Evolutionary conservation across 371 early-diverging fungal species (phyloP).

Genomic region (Syncephalastrum monosporum): DNA sequence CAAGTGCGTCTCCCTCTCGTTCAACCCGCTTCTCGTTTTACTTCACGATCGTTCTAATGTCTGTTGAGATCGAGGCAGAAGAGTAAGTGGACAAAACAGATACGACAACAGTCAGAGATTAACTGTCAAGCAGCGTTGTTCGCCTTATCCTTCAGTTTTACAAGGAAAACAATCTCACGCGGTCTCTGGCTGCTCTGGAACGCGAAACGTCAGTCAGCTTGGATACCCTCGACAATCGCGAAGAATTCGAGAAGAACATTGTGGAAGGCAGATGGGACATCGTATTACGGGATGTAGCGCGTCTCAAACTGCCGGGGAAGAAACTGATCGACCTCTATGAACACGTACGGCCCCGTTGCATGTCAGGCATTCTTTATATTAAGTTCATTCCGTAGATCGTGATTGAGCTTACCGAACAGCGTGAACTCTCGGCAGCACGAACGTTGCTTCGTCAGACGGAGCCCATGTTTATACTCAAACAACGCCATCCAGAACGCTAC

Average conservation of each 20-base stretch:
- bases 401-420: constrained; percentile 81
- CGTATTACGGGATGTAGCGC: constrained; percentile 72
- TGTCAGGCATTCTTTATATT: background rate
- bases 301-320: constrained; percentile 63
- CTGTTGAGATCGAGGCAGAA: constrained; percentile 66
- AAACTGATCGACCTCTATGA: constrained; percentile 86
- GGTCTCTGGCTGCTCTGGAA: constrained; percentile 73
- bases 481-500: constrained; percentile 79
- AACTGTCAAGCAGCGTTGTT: constrained; percentile 58
- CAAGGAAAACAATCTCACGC: constrained; percentile 82
- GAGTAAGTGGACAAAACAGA: constrained; percentile 50
- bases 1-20: too few relatives aligned
- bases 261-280: constrained; percentile 83
- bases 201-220: constrained; percentile 76
- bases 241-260: constrained; percentile 70
- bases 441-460: constrained; percentile 86
- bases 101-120: constrained; percentile 1
- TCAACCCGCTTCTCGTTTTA: too few relatives aligned
- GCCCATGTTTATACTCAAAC: constrained; percentile 74
- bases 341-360: constrained; percentile 56
- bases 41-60: constrained; percentile 17
- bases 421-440: constrained; percentile 83
- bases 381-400: constrained; percentile 55
- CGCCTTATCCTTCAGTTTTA: constrained; percentile 89
- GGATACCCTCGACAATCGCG: constrained; percentile 81